A percentile compares a stretch with the other conserved stretches of the same genome.
Evolutionary conservation across 805 yeast species (phyloP).

Genomic region (Saccharomycopsis sp.): DNA sequence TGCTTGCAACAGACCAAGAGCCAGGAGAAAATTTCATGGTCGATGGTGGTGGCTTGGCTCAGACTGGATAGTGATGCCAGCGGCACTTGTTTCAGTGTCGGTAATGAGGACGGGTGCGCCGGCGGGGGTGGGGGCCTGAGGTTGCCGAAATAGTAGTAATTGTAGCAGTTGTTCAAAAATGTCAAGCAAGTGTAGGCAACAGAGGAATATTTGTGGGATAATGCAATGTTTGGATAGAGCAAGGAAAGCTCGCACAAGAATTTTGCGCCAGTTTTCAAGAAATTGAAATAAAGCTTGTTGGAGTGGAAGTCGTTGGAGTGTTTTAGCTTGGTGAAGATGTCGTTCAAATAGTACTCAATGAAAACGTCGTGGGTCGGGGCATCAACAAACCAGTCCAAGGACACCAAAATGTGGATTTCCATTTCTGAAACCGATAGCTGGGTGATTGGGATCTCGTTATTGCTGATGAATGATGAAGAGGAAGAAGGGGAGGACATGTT

Average conservation of each 20-base stretch:
- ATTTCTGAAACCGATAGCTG: slow-evolving; percentile 37
- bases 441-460: slow-evolving; percentile 2
- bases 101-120: too few species aligned
- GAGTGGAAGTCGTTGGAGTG: neutral
- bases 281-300: slow-evolving; percentile 8
- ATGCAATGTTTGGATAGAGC: slow-evolving; percentile 11
- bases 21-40: neutral
- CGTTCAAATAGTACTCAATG: slow-evolving; percentile 17
- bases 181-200: slow-evolving; percentile 9
- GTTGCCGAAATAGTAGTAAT: slow-evolving; percentile 4
- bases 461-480: too few species aligned
- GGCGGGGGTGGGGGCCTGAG: slow-evolving; percentile 5
- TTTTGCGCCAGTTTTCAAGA: slow-evolving; percentile 14
- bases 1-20: neutral
- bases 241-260: slow-evolving; percentile 16
- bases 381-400: slow-evolving; percentile 31
- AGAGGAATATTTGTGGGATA: slow-evolving; percentile 14
- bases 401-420: slow-evolving; percentile 36
- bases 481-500: too few species aligned
- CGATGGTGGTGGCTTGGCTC: neutral
- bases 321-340: slow-evolving; percentile 9
- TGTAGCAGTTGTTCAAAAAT: slow-evolving; percentile 16
- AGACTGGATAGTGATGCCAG: too few species aligned
- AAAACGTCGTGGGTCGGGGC: slow-evolving; percentile 16
- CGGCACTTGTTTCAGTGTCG: too few species aligned